Percentiles rank a stretch among this genome's conserved stretches.
These are phyloP conservation scores for Melastoma candidum DNA, from an alignment of 441 rosid genomes.

Conservation along the genomic window DNA sequence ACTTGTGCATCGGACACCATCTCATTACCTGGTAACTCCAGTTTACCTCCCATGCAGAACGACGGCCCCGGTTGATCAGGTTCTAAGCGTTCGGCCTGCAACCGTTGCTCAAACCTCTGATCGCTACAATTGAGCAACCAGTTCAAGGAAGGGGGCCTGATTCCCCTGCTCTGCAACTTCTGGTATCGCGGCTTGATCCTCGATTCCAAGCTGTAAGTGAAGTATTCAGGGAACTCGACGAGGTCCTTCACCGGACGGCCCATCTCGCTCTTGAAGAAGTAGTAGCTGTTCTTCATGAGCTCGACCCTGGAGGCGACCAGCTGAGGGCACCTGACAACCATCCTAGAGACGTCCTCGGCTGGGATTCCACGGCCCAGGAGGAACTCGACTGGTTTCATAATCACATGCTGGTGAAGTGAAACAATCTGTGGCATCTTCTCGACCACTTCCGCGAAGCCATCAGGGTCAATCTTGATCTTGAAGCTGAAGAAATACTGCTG, in stretches of 20 bases:
- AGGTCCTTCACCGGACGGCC: slow-evolving; percentile 73
- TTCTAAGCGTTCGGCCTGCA: slow-evolving; percentile 55
- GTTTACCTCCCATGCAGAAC: slow-evolving; percentile 56
- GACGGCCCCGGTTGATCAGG: slow-evolving; percentile 43
- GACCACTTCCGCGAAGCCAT: slow-evolving; percentile 45
- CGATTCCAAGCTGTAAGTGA: slow-evolving; percentile 73
- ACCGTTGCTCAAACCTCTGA: slow-evolving; percentile 64
- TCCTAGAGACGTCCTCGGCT: slow-evolving; percentile 41
- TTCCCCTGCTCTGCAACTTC: slow-evolving; percentile 54
- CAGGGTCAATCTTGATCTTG: slow-evolving; percentile 71
- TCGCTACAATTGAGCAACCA: slow-evolving; percentile 80
- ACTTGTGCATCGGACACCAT: slow-evolving; percentile 59
- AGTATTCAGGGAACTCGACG: slow-evolving; percentile 65
- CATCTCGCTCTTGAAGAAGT: slow-evolving; percentile 69
- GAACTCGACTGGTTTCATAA: slow-evolving; percentile 66
- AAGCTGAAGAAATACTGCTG: slow-evolving; percentile 63
- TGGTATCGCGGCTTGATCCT: slow-evolving; percentile 75
- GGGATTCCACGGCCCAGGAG: slow-evolving; percentile 54
- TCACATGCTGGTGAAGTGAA: slow-evolving; percentile 62
- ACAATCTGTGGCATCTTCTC: slow-evolving; percentile 84
- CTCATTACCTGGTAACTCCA: slow-evolving; percentile 47
- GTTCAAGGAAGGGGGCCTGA: slow-evolving; percentile 42
- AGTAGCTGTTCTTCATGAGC: slow-evolving; percentile 65
- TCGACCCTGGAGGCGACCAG: slow-evolving; percentile 41
- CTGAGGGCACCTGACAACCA: slow-evolving; percentile 73